These are phyloP conservation scores for Epichloe elymi DNA, from an alignment of 2,329 filamentous ascomycete species.

Conservation along the genomic window DNA sequence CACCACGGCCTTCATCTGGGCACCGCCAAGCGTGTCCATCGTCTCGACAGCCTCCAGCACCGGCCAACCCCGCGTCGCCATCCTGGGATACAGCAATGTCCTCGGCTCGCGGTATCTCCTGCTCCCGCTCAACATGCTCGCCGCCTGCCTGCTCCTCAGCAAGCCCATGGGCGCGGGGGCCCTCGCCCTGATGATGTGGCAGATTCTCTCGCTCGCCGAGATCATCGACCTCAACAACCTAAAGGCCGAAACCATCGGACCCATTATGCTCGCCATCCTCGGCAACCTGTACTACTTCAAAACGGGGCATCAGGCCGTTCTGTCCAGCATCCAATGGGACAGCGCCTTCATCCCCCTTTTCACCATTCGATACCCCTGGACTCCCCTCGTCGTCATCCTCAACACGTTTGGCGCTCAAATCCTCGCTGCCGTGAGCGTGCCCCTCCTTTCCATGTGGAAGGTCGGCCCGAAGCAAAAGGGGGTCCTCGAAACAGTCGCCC, in stretches of 20 bases:
- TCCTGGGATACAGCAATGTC: conserved; percentile 87
- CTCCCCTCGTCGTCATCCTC: conserved; percentile 63
- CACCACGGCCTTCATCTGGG: conserved; percentile 72
- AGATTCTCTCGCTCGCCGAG: conserved; percentile 67
- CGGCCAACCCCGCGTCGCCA: conserved; percentile 49
- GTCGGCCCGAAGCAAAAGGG: conserved; percentile 56
- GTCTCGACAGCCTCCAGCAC: conserved; percentile 33
- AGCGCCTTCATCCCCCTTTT: conserved; percentile 80
- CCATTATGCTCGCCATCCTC: conserved; percentile 72
- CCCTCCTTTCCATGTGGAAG: conserved; percentile 81
- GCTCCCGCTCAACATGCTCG: conserved; percentile 64
- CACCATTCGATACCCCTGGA: conserved; percentile 78
- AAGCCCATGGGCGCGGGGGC: conserved; percentile 91
- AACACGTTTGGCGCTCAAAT: conserved; percentile 90
- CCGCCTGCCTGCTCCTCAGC: conserved; percentile 66
- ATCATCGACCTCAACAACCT: conserved; percentile 47
- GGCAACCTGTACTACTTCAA: conserved; percentile 96
- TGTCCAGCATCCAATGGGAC: conserved; percentile 91
- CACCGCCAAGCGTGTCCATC: conserved; percentile 72
- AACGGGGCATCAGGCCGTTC: conserved; percentile 84
- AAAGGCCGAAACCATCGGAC: conserved; percentile 62
- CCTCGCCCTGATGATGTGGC: conserved; percentile 71
- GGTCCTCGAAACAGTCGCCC: conserved; percentile 56
- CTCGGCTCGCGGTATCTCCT: conserved; percentile 84
- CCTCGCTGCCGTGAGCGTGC: conserved; percentile 64